A percentile compares a stretch with the other conserved stretches of the same genome.
These are phyloP conservation scores for Rauvolfia tetraphylla DNA, from an alignment of 257 asterid species.

Conservation along the genomic window DNA sequence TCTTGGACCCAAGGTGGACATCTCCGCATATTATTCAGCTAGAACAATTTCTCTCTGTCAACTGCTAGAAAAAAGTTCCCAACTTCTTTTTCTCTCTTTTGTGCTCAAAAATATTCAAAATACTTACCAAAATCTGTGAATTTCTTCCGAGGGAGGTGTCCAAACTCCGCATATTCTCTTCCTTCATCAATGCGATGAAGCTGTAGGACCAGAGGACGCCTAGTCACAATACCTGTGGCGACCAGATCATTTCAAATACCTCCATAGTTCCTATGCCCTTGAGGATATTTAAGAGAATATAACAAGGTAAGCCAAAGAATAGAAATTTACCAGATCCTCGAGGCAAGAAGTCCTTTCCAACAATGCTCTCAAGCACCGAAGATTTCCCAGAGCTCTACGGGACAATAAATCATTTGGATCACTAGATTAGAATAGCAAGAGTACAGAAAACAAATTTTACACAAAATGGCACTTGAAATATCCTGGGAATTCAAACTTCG, in stretches of 20 bases:
- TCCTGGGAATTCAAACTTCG: background rate
- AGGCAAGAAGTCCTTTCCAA: constrained; percentile 95
- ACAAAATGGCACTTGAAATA: background rate
- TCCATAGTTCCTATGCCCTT: background rate
- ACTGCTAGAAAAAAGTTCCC: background rate
- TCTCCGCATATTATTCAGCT: background rate
- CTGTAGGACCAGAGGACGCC: constrained; percentile 97
- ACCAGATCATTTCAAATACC: constrained; percentile 13
- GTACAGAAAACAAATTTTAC: background rate
- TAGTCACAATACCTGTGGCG: constrained; percentile 82
- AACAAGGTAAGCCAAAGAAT: background rate
- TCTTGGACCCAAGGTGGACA: background rate
- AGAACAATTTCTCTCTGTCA: background rate
- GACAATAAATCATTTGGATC: constrained; percentile 16
- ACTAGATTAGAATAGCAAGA: background rate
- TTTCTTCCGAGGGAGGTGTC: constrained; percentile 79
- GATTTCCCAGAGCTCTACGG: constrained; percentile 96
- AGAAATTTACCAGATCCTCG: constrained; percentile 88
- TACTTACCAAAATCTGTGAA: constrained; percentile 88
- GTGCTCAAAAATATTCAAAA: background rate
- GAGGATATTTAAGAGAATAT: background rate
- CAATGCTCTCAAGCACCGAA: constrained; percentile 94
- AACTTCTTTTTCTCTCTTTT: too few relatives aligned
- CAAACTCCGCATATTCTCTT: constrained; percentile 98
- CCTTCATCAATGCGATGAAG: constrained; percentile 84